Evolutionary conservation across 176 grass and related monocot genomes (phyloP).

Genomic region (Zea luxurians): DNA sequence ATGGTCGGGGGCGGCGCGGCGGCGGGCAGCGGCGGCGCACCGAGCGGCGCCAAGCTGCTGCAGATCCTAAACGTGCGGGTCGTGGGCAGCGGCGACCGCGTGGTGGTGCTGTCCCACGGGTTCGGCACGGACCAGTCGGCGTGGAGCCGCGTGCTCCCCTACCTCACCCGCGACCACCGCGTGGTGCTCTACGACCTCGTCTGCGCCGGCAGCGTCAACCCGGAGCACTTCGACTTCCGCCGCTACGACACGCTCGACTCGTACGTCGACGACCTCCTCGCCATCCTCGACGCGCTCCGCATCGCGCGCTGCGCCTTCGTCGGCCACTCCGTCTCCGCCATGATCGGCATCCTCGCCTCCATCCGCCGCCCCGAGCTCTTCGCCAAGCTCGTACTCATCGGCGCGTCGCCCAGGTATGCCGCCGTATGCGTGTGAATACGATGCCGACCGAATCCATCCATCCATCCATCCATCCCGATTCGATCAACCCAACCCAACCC

Average conservation of each 20-base stretch:
- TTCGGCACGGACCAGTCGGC: conserved; percentile 97
- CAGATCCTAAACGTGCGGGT: conserved; percentile 94
- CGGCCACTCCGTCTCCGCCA: conserved; percentile 96
- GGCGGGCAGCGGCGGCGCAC: not conserved
- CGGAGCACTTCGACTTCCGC: conserved; percentile 91
- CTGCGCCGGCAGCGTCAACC: conserved; percentile 94
- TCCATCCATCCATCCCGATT: too few relatives aligned
- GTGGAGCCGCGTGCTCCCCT: conserved; percentile 92
- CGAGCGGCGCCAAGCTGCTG: conserved; percentile 69
- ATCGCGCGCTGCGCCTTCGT: conserved; percentile 82
- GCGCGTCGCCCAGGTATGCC: conserved; percentile 59
- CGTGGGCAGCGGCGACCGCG: conserved; percentile 65
- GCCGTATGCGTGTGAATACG: too few relatives aligned
- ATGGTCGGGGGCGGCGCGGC: conserved; percentile 29
- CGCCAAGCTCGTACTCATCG: conserved; percentile 86
- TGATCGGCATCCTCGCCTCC: conserved; percentile 90
- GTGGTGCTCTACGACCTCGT: conserved; percentile 93
- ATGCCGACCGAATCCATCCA: too few relatives aligned
- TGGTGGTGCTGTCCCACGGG: conserved; percentile 86
- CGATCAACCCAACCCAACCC: too few relatives aligned
- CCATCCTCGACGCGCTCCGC: conserved; percentile 72
- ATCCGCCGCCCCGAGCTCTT: conserved; percentile 90
- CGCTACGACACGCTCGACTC: conserved; percentile 83
- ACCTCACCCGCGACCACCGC: conserved; percentile 77
- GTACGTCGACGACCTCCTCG: conserved; percentile 88